A percentile compares a stretch with the other conserved stretches of the same genome.
Evolutionary conservation across 139 green algal species (phyloP).

Genomic region (Zygnema cylindricum): DNA sequence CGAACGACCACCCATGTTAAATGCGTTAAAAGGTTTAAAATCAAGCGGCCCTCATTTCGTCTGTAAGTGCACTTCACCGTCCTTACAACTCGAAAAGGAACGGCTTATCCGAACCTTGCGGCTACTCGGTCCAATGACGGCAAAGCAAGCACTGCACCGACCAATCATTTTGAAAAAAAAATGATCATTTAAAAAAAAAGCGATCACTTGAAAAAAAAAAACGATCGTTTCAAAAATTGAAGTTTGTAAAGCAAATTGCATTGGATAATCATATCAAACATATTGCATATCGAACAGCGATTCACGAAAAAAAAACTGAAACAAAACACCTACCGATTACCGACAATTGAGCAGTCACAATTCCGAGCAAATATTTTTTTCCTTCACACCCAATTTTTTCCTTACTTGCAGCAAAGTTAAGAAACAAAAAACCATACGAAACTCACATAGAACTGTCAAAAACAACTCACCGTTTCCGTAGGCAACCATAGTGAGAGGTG

Average conservation of each 20-base stretch:
- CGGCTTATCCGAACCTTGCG: slow-evolving; percentile 27
- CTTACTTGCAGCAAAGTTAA: too few relatives aligned
- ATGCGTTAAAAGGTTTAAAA: neutral
- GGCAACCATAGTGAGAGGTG: slow-evolving; percentile 36
- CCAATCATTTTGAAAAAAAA: neutral
- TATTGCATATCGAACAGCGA: too few relatives aligned
- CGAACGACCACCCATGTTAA: too few relatives aligned
- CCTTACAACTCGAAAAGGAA: too few relatives aligned
- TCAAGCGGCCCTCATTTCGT: neutral
- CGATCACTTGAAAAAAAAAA: slow-evolving; percentile 20
- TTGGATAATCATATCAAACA: too few relatives aligned
- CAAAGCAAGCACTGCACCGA: slow-evolving; percentile 54
- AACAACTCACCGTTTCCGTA: slow-evolving; percentile 45
- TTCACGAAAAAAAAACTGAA: too few relatives aligned
- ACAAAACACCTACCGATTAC: too few relatives aligned
- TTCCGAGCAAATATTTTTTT: too few relatives aligned
- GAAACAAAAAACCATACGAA: too few relatives aligned
- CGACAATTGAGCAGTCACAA: too few relatives aligned
- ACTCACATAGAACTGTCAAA: neutral
- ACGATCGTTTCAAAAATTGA: neutral
- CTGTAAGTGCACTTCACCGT: neutral
- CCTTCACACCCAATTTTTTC: too few relatives aligned
- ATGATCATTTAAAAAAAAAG: neutral
- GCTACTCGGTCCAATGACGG: slow-evolving; percentile 48
- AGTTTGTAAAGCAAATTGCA: too few relatives aligned